A percentile compares a stretch with the other conserved stretches of the same genome.
phyloP scores from a whole-genome alignment of 495 filamentous ascomycete genomes.

The Neohortaea acidophila region DNA sequence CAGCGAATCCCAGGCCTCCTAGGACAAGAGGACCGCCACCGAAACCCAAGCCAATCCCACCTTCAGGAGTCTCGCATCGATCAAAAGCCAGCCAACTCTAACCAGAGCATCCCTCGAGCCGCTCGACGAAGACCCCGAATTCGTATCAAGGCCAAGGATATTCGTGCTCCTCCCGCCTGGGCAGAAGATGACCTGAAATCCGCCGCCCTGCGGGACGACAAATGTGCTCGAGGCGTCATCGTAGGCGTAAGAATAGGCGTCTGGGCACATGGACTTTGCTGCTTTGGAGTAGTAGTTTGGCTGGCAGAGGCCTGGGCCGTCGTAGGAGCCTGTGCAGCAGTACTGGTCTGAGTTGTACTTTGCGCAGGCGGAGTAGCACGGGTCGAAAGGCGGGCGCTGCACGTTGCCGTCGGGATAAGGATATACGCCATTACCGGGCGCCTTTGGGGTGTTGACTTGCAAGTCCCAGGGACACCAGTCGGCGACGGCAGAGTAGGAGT shows the following conservation, averaged over 20 bases:
- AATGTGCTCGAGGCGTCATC: constrained; percentile 64
- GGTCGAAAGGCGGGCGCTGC: constrained; percentile 50
- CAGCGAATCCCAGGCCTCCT: too few relatives aligned
- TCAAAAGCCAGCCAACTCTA: too few relatives aligned
- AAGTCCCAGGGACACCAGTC: constrained; percentile 67
- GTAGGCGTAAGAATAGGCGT: constrained; percentile 69
- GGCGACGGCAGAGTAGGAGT: constrained; percentile 35
- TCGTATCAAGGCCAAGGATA: constrained; percentile 33
- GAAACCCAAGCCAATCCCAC: too few relatives aligned
- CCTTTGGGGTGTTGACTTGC: constrained; percentile 45
- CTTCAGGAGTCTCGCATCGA: too few relatives aligned
- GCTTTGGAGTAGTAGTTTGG: constrained; percentile 45
- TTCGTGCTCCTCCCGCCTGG: constrained; percentile 54
- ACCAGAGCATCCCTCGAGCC: neutral
- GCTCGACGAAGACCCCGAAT: constrained; percentile 2
- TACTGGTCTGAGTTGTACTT: constrained; percentile 41
- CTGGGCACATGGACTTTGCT: constrained; percentile 61
- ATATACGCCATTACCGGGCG: constrained; percentile 53
- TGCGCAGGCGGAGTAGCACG: constrained; percentile 56
- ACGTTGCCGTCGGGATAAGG: constrained; percentile 59
- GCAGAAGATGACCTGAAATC: constrained; percentile 65
- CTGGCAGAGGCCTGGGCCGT: constrained; percentile 40
- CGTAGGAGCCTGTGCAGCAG: constrained; percentile 54
- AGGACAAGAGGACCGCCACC: too few relatives aligned
- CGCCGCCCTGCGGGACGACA: constrained; percentile 53